These are phyloP conservation scores for Patellifolia procumbens DNA, from an alignment of 179 eudicot genomes.

Conservation along the genomic window DNA sequence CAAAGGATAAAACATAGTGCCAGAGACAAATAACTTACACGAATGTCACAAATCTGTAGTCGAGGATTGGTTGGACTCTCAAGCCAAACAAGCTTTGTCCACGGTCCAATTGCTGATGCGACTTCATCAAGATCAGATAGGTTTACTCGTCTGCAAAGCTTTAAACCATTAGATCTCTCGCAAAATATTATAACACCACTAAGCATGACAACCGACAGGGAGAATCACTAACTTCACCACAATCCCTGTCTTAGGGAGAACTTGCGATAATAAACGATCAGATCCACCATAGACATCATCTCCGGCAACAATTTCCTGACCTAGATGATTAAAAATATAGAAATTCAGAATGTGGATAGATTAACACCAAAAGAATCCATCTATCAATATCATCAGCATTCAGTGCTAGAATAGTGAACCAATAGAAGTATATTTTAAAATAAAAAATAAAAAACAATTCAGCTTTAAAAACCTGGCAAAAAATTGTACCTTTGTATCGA, in stretches of 20 bases:
- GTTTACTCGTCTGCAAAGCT: slow-evolving; percentile 72
- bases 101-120: slow-evolving; percentile 78
- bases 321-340: slow-evolving; percentile 36
- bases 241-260: slow-evolving; percentile 74
- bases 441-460: not conserved
- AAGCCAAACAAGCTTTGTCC: slow-evolving; percentile 97
- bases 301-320: slow-evolving; percentile 96
- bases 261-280: slow-evolving; percentile 83
- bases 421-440: not conserved
- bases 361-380: not conserved
- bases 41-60: slow-evolving; percentile 88
- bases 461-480: not conserved
- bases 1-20: not conserved
- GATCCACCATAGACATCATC: slow-evolving; percentile 99
- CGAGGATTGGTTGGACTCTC: slow-evolving; percentile 99
- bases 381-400: no score
- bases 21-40: slow-evolving; percentile 46
- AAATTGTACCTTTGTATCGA: not conserved
- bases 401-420: not conserved
- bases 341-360: slow-evolving; percentile 5
- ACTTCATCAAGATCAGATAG: slow-evolving; percentile 72
- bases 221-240: slow-evolving; percentile 72
- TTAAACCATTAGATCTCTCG: slow-evolving; percentile 17
- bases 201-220: not conserved
- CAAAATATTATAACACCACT: not conserved